These are phyloP conservation scores for Volutella citrinella DNA, from an alignment of 2,329 filamentous ascomycete genomes.

Conservation along the genomic window DNA sequence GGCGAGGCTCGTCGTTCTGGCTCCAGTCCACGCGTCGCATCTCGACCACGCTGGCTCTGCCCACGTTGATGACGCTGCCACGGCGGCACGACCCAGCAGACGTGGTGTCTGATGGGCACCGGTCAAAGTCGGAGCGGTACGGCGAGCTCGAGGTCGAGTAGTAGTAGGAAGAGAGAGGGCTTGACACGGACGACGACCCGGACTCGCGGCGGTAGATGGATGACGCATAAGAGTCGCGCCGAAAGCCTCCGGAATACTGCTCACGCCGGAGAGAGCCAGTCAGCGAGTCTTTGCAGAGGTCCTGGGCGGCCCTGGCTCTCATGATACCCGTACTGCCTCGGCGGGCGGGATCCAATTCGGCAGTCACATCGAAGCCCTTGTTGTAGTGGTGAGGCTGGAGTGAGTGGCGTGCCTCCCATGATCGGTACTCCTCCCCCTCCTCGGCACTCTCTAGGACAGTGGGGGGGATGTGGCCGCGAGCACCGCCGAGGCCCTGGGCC, in stretches of 20 bases:
- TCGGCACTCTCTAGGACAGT: slow-evolving; percentile 35
- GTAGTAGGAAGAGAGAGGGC: background rate
- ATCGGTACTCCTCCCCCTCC: slow-evolving; percentile 21
- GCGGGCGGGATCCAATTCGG: slow-evolving; percentile 18
- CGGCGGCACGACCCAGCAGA: slow-evolving; percentile 15
- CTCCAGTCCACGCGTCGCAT: slow-evolving; percentile 55
- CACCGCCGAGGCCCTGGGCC: slow-evolving; percentile 32
- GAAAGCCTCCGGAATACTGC: background rate
- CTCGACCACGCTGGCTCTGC: slow-evolving; percentile 15
- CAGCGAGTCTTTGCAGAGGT: background rate
- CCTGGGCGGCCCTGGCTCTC: slow-evolving; percentile 4
- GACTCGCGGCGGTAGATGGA: too few relatives aligned
- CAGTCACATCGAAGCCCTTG: slow-evolving; percentile 6
- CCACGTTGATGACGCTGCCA: slow-evolving; percentile 13
- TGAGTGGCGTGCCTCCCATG: slow-evolving; percentile 26
- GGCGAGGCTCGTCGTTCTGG: slow-evolving; percentile 48
- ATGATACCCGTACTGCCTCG: slow-evolving; percentile 39
- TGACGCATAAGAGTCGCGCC: background rate
- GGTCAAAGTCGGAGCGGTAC: background rate
- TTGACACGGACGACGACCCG: too few relatives aligned
- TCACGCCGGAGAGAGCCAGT: background rate
- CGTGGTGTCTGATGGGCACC: slow-evolving; percentile 16
- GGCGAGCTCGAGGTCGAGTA: background rate
- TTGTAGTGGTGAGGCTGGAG: slow-evolving; percentile 26
- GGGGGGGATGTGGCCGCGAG: slow-evolving; percentile 34